A percentile compares a stretch with the other conserved stretches of the same genome.
These are phyloP conservation scores for Durio zibethinus DNA, from an alignment of 345 rosid genomes.

Conservation along the genomic window DNA sequence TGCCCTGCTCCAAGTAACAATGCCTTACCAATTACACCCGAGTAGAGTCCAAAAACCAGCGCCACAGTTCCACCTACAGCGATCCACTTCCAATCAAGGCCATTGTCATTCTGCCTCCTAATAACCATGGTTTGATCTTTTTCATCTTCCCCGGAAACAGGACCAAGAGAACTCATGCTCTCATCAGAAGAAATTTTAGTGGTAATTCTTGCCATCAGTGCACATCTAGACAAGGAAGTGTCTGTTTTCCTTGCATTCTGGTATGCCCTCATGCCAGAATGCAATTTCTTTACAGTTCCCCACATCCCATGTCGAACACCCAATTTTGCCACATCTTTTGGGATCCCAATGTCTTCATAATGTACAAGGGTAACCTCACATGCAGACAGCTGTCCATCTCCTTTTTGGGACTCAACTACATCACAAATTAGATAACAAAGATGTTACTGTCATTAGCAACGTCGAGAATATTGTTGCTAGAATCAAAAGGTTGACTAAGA, in stretches of 20 bases:
- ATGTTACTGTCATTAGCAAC: background rate
- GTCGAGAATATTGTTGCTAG: background rate
- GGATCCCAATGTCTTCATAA: conserved; percentile 95
- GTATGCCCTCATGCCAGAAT: conserved; percentile 80
- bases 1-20: conserved; percentile 78
- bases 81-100: conserved; percentile 89
- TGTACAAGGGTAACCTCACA: conserved; percentile 89
- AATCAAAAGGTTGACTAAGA: background rate
- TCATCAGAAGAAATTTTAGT: conserved; percentile 50
- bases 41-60: conserved; percentile 66
- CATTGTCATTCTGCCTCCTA: conserved; percentile 41
- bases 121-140: conserved; percentile 16
- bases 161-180: conserved; percentile 43
- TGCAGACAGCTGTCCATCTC: conserved; percentile 76
- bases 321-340: conserved; percentile 91
- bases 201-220: conserved; percentile 66
- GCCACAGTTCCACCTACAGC: conserved; percentile 79
- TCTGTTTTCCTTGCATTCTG: conserved; percentile 66
- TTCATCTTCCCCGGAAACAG: conserved; percentile 40
- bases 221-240: conserved; percentile 54
- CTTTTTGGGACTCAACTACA: conserved; percentile 82
- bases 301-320: conserved; percentile 95
- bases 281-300: conserved; percentile 89
- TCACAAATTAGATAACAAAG: conserved; percentile 4
- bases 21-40: conserved; percentile 69